phyloP scores from a whole-genome alignment of 345 rosid genomes.

The Tarenaya hassleriana region DNA sequence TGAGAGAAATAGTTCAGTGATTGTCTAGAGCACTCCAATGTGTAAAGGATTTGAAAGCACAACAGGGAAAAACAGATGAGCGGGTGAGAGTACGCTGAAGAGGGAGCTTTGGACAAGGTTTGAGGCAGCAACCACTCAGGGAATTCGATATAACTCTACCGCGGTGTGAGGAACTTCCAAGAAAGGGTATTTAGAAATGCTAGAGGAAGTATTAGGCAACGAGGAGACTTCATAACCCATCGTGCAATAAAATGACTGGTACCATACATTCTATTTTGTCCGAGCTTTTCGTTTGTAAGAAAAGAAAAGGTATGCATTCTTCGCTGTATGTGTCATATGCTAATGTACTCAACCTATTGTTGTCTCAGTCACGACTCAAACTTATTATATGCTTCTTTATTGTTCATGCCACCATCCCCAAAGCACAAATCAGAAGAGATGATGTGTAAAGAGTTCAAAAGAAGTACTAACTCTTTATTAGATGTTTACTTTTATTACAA shows the following conservation, averaged over 20 bases:
- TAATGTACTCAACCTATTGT: neutral
- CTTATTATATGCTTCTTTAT: no score
- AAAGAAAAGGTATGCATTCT: neutral
- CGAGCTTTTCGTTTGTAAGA: constrained; percentile 16
- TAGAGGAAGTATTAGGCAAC: constrained; percentile 74
- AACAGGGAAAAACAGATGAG: constrained; percentile 41
- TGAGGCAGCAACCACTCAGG: constrained; percentile 62
- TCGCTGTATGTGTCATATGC: neutral
- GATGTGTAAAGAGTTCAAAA: no score
- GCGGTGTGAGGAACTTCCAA: constrained; percentile 26
- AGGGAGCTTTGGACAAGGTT: constrained; percentile 92
- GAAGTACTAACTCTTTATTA: no score
- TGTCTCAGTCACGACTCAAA: neutral
- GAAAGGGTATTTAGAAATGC: constrained; percentile 81
- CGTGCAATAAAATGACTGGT: neutral
- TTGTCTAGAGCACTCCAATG: constrained; percentile 55
- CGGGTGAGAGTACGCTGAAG: constrained; percentile 86
- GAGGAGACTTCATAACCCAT: constrained; percentile 24
- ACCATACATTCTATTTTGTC: neutral
- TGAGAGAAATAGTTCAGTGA: constrained; percentile 20
- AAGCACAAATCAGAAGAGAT: no score
- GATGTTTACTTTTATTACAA: no score
- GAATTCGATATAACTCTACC: constrained; percentile 21
- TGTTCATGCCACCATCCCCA: no score
- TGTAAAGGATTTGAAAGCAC: constrained; percentile 50